Evolutionary conservation across 257 asterid genomes (phyloP).

Genomic region (Leonotis leonurus): DNA sequence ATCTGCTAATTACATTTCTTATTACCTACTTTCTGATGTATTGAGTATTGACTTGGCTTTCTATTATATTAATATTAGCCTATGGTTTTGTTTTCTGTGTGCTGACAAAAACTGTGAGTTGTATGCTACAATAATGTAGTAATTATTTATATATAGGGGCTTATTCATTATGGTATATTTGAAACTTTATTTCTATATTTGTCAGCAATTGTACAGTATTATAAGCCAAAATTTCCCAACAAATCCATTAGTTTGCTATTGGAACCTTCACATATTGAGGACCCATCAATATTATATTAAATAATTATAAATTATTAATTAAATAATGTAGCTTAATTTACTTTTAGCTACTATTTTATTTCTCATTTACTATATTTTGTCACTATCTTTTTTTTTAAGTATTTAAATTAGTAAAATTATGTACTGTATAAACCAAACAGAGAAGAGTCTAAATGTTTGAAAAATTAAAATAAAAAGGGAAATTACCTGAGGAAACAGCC

Average conservation of each 20-base stretch:
- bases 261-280: too few relatives aligned
- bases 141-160: neutral
- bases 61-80: neutral
- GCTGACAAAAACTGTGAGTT: neutral
- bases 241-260: neutral
- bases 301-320: too few relatives aligned
- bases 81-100: neutral
- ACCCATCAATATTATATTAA: too few relatives aligned
- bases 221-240: neutral
- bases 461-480: neutral
- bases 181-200: neutral
- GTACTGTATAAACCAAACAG: too few relatives aligned
- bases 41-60: too few relatives aligned
- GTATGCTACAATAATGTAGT: neutral
- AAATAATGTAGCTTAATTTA: too few relatives aligned
- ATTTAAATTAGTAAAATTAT: too few relatives aligned
- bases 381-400: too few relatives aligned
- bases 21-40: too few relatives aligned
- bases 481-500: constrained; percentile 82
- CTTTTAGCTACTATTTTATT: too few relatives aligned
- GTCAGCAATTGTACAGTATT: neutral
- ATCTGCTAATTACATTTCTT: neutral
- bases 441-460: neutral
- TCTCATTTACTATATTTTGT: too few relatives aligned
- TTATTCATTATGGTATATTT: neutral